Conservation (phyloP, 179 eudicot species). For the Spergularia azorica region DNA sequence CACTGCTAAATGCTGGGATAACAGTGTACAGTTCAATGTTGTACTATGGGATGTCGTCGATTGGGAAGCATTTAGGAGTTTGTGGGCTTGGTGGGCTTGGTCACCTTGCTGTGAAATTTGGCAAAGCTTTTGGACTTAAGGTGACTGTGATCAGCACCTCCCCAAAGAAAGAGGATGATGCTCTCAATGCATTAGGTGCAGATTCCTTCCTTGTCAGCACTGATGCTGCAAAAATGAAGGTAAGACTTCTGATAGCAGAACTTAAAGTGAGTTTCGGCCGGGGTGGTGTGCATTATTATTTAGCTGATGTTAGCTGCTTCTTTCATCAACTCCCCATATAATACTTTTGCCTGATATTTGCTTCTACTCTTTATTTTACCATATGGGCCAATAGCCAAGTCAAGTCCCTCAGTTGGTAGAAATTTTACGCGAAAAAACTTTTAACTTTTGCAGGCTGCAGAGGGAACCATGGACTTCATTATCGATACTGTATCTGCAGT, state of each 20-base stretch:
- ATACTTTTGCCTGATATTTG: no score
- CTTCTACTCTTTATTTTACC: no score
- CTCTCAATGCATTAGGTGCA: conserved; percentile 35
- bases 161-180: conserved; percentile 37
- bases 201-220: conserved; percentile 38
- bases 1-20: conserved; percentile 39
- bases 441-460: conserved; percentile 41
- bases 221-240: conserved; percentile 42
- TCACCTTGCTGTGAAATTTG: conserved; percentile 46
- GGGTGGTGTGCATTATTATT: no score
- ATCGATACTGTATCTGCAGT: conserved; percentile 38
- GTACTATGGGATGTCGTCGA: conserved; percentile 37
- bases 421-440: no score
- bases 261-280: no score
- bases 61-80: conserved; percentile 41
- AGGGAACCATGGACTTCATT: conserved; percentile 42
- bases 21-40: conserved; percentile 42
- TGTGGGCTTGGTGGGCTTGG: conserved; percentile 45
- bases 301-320: no score
- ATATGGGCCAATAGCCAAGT: no score
- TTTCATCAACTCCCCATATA: no score
- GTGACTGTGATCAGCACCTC: conserved; percentile 45
- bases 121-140: conserved; percentile 40
- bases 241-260: no score
- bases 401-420: no score